phyloP scores from a whole-genome alignment of 768 basidiomycete genomes.

The Kwoniella bestiolae region DNA sequence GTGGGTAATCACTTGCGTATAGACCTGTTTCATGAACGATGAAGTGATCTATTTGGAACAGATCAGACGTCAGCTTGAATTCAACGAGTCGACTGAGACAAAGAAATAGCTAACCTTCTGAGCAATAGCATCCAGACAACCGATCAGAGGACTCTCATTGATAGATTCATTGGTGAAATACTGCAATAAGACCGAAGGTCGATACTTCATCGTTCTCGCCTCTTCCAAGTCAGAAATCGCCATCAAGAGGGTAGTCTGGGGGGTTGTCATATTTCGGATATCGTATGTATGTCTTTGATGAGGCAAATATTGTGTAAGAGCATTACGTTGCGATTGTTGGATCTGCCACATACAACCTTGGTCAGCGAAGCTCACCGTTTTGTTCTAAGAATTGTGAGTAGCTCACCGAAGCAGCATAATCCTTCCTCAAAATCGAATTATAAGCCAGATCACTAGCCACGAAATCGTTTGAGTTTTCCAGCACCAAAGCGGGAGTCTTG shows the following conservation, averaged over 20 bases:
- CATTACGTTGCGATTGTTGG: slow-evolving; percentile 68
- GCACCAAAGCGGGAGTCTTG: slow-evolving; percentile 82
- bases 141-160: slow-evolving; percentile 72
- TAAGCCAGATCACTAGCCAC: slow-evolving; percentile 88
- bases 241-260: slow-evolving; percentile 82
- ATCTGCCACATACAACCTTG: too few relatives aligned
- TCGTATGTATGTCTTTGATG: slow-evolving; percentile 65
- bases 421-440: slow-evolving; percentile 84
- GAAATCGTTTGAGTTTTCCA: slow-evolving; percentile 80
- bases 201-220: slow-evolving; percentile 77
- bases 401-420: slow-evolving; percentile 61
- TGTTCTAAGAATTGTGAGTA: too few relatives aligned
- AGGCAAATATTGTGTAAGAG: slow-evolving; percentile 70
- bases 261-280: slow-evolving; percentile 73
- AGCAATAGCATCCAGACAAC: slow-evolving; percentile 83
- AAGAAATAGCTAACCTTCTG: slow-evolving; percentile 68
- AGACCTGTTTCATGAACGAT: slow-evolving; percentile 73
- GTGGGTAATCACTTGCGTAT: slow-evolving; percentile 76
- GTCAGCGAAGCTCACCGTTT: too few relatives aligned
- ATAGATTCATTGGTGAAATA: slow-evolving; percentile 88
- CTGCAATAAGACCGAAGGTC: slow-evolving; percentile 77
- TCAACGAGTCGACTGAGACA: neutral
- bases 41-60: slow-evolving; percentile 70
- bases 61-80: slow-evolving; percentile 2
- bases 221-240: slow-evolving; percentile 86